These are phyloP conservation scores for Cyberlindnera euphorbiiphila DNA, from an alignment of 805 yeast genomes.

Conservation along the genomic window DNA sequence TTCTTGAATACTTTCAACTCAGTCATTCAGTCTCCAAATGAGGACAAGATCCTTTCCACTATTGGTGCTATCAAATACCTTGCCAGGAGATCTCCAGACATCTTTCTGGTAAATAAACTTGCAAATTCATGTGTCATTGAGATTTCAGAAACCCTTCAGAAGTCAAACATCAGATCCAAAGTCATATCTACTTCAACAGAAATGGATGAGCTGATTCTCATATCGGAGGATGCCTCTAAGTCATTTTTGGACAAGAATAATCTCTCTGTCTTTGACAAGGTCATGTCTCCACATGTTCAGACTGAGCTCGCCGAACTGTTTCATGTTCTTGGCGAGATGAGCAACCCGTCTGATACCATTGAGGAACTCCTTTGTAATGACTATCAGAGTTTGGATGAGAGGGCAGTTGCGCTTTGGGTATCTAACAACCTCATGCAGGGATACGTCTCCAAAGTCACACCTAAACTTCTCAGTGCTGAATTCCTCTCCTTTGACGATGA, in stretches of 20 bases:
- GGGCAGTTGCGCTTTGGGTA: slow-evolving; percentile 37
- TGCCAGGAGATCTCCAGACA: slow-evolving; percentile 8
- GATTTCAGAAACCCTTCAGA: slow-evolving; percentile 19
- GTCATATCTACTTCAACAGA: slow-evolving; percentile 2
- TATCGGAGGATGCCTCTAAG: slow-evolving; percentile 16
- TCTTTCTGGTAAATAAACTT: slow-evolving; percentile 17
- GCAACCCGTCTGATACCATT: slow-evolving; percentile 18
- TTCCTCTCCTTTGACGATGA: slow-evolving; percentile 31
- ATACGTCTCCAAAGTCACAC: slow-evolving; percentile 11
- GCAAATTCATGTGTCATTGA: slow-evolving; percentile 18
- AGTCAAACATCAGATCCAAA: slow-evolving; percentile 13
- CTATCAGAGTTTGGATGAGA: slow-evolving; percentile 15
- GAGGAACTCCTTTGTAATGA: slow-evolving; percentile 24
- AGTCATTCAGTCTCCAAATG: slow-evolving; percentile 26
- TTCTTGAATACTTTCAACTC: slow-evolving; percentile 20
- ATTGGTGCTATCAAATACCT: slow-evolving; percentile 22
- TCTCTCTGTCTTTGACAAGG: slow-evolving; percentile 22
- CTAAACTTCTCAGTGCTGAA: slow-evolving; percentile 21
- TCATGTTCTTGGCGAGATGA: slow-evolving; percentile 21
- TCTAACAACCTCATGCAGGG: slow-evolving; percentile 31
- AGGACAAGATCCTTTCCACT: slow-evolving; percentile 19
- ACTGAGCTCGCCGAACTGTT: slow-evolving; percentile 17
- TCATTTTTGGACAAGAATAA: slow-evolving; percentile 2
- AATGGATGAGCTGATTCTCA: slow-evolving; percentile 20
- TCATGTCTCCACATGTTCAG: slow-evolving; percentile 25